These are phyloP conservation scores for Cladosporium cucumerinum DNA, from an alignment of 2,329 filamentous ascomycete species.

Conservation along the genomic window DNA sequence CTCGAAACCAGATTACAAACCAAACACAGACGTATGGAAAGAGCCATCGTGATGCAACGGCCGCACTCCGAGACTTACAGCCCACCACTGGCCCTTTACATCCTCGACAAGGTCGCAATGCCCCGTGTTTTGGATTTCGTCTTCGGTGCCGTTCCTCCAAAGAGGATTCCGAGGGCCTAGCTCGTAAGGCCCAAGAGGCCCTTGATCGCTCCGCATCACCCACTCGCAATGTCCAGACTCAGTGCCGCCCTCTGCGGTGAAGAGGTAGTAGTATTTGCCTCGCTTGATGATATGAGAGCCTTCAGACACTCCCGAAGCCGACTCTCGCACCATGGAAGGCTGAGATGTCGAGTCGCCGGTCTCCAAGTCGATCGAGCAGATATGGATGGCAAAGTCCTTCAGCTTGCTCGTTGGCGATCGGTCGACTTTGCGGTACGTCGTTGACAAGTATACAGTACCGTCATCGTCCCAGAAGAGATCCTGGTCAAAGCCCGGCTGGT, in stretches of 20 bases:
- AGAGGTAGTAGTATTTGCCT: constrained; percentile 57
- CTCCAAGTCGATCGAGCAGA: constrained; percentile 43
- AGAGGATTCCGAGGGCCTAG: constrained; percentile 56
- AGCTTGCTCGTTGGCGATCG: constrained; percentile 35
- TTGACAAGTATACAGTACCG: constrained; percentile 50
- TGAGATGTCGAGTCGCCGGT: constrained; percentile 42
- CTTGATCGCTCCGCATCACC: constrained; percentile 52
- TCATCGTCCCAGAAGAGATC: constrained; percentile 51
- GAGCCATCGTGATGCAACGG: constrained; percentile 29
- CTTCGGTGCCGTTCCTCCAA: constrained; percentile 48
- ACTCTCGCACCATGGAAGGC: constrained; percentile 38
- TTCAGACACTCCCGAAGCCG: constrained; percentile 46
- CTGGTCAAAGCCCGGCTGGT: constrained; percentile 36
- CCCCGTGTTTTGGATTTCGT: constrained; percentile 51
- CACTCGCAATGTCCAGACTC: constrained; percentile 61
- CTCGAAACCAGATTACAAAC: constrained; percentile 36
- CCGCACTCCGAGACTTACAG: constrained; percentile 47
- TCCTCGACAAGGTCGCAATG: constrained; percentile 51
- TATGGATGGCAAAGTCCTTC: constrained; percentile 53
- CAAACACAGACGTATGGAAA: constrained; percentile 21
- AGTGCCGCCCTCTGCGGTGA: constrained; percentile 54
- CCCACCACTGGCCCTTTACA: constrained; percentile 47
- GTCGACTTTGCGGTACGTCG: constrained; percentile 21
- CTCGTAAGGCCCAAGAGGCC: constrained; percentile 60
- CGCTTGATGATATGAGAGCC: constrained; percentile 58